These are phyloP conservation scores for Fusarium tricinctum DNA, from an alignment of 2,329 filamentous ascomycete genomes.

Conservation along the genomic window DNA sequence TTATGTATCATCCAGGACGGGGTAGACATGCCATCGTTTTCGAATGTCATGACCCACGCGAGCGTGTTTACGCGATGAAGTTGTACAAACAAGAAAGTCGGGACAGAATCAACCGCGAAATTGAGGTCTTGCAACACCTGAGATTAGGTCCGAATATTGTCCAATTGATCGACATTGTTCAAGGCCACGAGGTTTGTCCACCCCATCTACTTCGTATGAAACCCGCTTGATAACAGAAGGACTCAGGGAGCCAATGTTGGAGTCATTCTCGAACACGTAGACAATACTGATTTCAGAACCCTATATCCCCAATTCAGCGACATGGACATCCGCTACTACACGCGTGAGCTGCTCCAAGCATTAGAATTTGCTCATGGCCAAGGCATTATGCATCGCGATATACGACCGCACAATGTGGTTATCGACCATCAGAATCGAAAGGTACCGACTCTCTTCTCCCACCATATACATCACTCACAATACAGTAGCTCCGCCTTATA, in stretches of 20 bases:
- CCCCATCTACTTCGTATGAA: neutral
- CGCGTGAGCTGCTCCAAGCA: constrained; percentile 11
- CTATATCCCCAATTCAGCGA: constrained; percentile 3
- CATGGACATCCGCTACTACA: constrained; percentile 20
- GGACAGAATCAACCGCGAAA: constrained; percentile 9
- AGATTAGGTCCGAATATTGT: constrained; percentile 9
- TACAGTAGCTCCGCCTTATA: constrained; percentile 17
- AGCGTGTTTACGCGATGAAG: constrained; percentile 24
- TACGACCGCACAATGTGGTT: constrained; percentile 23
- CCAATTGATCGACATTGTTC: constrained; percentile 9
- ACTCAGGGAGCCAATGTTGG: constrained; percentile 18
- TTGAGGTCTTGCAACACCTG: constrained; percentile 4
- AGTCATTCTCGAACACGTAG: constrained; percentile 23
- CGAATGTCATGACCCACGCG: constrained; percentile 8
- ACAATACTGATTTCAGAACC: constrained; percentile 11
- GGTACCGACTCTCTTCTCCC: neutral
- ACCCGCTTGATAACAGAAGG: fast-evolving
- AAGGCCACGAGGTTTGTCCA: constrained; percentile 12
- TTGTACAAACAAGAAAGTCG: constrained; percentile 18
- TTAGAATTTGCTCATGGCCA: constrained; percentile 15
- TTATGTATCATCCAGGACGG: constrained; percentile 1
- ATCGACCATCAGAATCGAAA: constrained; percentile 16
- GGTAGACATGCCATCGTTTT: constrained; percentile 26
- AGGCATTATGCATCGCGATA: constrained; percentile 23
- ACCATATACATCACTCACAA: neutral